phyloP scores from a whole-genome alignment of 345 rosid species.

The Boechera divaricarpa region DNA sequence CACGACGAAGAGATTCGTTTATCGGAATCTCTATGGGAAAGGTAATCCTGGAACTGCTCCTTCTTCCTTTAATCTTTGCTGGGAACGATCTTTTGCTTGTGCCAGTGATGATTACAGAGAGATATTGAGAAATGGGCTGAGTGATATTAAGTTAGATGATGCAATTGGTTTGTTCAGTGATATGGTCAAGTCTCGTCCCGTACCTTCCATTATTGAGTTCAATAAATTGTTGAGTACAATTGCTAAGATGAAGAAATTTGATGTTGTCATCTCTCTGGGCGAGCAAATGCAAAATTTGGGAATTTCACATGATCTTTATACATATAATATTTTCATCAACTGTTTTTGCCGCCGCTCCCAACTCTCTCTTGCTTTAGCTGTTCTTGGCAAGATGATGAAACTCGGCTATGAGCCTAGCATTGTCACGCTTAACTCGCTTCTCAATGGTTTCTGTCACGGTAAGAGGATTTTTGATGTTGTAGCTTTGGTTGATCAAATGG shows the following conservation, averaged over 20 bases:
- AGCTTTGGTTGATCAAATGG: constrained; percentile 13
- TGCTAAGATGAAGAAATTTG: too few relatives aligned
- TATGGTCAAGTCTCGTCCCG: not conserved
- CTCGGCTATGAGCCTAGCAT: too few relatives aligned
- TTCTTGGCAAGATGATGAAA: too few relatives aligned
- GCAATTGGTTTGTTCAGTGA: not conserved
- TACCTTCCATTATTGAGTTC: too few relatives aligned
- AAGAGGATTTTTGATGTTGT: not conserved
- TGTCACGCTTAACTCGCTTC: too few relatives aligned
- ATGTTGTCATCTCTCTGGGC: too few relatives aligned
- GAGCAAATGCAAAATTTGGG: too few relatives aligned
- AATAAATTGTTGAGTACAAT: too few relatives aligned
- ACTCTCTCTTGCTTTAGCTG: too few relatives aligned
- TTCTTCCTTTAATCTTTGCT: not conserved
- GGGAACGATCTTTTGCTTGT: not conserved
- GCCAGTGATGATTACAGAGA: not conserved
- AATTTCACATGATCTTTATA: too few relatives aligned
- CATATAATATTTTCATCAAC: too few relatives aligned
- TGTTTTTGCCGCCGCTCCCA: too few relatives aligned
- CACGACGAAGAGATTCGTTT: not conserved
- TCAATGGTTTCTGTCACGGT: not conserved
- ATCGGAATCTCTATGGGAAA: not conserved
- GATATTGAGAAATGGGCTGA: not conserved
- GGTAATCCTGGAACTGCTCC: not conserved
- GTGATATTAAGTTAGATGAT: not conserved